Percentiles rank a stretch among this genome's conserved stretches.
Conservation (phyloP, 2,329 filamentous ascomycete species). For the Peltaster fructicola region DNA sequence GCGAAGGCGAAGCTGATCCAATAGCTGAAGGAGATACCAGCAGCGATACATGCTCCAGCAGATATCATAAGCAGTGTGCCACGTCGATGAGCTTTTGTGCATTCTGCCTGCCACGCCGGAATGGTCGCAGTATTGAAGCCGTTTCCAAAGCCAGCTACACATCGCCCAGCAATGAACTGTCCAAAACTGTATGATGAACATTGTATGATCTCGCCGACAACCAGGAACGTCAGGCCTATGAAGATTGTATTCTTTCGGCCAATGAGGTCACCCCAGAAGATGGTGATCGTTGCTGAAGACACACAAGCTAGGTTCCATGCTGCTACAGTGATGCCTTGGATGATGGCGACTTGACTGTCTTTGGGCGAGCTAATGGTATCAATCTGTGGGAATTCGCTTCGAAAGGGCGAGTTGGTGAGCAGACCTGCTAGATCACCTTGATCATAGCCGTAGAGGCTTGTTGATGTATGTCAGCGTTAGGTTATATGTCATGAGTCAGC, state of each 20-base stretch:
- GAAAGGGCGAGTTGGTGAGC: constrained; percentile 47
- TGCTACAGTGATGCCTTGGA: constrained; percentile 26
- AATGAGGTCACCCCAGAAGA: constrained; percentile 39
- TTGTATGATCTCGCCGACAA: constrained; percentile 42
- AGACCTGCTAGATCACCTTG: constrained; percentile 33
- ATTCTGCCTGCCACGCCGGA: constrained; percentile 31
- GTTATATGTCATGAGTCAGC: background rate
- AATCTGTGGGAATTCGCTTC: constrained; percentile 24
- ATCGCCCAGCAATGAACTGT: constrained; percentile 30
- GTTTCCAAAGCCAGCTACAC: constrained; percentile 32
- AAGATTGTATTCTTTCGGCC: constrained; percentile 41
- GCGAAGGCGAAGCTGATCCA: constrained; percentile 19
- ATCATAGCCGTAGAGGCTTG: constrained; percentile 41
- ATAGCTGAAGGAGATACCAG: constrained; percentile 27
- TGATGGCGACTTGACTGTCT: constrained; percentile 19
- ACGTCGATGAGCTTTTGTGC: constrained; percentile 27
- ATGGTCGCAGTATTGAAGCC: constrained; percentile 27
- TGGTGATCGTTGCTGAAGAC: constrained; percentile 23
- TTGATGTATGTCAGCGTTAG: no score
- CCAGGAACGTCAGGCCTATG: constrained; percentile 40
- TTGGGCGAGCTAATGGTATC: constrained; percentile 20
- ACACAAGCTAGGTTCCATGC: constrained; percentile 27
- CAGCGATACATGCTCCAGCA: constrained; percentile 28
- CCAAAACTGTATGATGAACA: constrained; percentile 29
- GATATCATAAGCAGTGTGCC: constrained; percentile 32